Conservation (phyloP, 164 flowering plant species). For the Stephania cephalantha region DNA sequence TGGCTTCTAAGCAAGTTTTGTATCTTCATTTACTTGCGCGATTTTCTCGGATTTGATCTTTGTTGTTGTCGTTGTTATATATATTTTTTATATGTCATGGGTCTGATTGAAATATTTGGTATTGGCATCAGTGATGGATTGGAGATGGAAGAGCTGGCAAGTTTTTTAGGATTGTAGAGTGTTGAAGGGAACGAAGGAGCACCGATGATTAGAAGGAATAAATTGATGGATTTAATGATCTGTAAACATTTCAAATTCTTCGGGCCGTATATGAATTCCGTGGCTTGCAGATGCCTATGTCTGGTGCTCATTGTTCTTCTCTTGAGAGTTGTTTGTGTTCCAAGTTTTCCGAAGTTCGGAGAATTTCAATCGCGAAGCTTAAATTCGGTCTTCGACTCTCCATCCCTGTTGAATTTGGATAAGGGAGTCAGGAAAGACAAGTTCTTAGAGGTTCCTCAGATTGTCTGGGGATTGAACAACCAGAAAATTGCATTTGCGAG, state of each 20-base stretch:
- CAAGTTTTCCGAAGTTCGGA: conserved; percentile 24
- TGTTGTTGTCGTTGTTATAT: too few relatives aligned
- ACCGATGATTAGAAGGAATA: background rate
- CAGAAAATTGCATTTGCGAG: conserved; percentile 94
- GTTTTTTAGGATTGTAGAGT: background rate
- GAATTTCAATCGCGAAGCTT: conserved; percentile 17
- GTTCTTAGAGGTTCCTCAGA: conserved; percentile 91
- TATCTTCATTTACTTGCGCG: background rate
- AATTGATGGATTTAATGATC: conserved; percentile 30
- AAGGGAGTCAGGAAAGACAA: conserved; percentile 37
- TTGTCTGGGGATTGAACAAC: conserved; percentile 95
- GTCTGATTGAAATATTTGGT: background rate
- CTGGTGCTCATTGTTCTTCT: conserved; percentile 36
- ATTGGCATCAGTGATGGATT: background rate
- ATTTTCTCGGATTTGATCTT: background rate
- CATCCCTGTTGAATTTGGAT: conserved; percentile 12
- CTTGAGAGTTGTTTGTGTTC: conserved; percentile 33
- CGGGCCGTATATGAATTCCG: conserved; percentile 26
- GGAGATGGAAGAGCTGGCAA: background rate
- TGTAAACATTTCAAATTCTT: conserved; percentile 34
- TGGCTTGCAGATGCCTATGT: conserved; percentile 44
- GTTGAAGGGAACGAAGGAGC: background rate
- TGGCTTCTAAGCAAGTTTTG: background rate
- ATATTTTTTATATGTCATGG: background rate
- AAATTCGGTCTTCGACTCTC: conserved; percentile 5